A percentile compares a stretch with the other conserved stretches of the same genome.
phyloP scores from a whole-genome alignment of 139 green algal species.

The Edaphochlamys debaryana region DNA sequence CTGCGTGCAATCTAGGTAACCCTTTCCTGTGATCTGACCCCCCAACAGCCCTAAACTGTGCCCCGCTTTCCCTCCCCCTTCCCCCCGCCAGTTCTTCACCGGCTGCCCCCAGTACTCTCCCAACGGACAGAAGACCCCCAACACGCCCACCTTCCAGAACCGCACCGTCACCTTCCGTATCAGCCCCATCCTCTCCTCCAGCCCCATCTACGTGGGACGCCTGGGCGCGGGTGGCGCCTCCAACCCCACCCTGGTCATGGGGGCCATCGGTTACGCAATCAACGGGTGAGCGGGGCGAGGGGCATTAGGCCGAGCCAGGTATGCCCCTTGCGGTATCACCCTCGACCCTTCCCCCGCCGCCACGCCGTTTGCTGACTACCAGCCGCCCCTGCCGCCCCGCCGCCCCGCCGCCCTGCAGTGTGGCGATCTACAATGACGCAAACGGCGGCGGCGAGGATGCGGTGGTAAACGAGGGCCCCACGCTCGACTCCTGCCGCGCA shows the following conservation, averaged over 20 bases:
- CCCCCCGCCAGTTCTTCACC: neutral
- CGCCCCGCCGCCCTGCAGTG: too few relatives aligned
- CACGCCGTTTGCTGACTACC: too few relatives aligned
- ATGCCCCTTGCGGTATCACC: too few relatives aligned
- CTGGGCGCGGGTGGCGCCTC: neutral
- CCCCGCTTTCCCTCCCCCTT: too few relatives aligned
- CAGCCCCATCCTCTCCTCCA: neutral
- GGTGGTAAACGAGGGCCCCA: neutral
- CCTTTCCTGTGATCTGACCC: too few relatives aligned
- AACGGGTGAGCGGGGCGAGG: neutral
- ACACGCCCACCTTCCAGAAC: neutral
- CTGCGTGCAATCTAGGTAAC: too few relatives aligned
- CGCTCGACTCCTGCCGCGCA: neutral
- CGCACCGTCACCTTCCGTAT: neutral
- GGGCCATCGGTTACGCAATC: neutral
- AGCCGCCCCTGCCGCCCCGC: too few relatives aligned
- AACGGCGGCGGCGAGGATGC: neutral
- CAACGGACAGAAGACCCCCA: neutral
- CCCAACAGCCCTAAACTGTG: too few relatives aligned
- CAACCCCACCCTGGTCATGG: neutral
- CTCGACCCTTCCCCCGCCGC: too few relatives aligned
- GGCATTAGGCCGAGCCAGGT: too few relatives aligned
- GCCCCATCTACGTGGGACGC: neutral
- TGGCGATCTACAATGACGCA: too few relatives aligned
- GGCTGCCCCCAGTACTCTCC: conserved; percentile 8